These are phyloP conservation scores for Jimgerdemannia flammicorona DNA, from an alignment of 192 early-diverging fungal genomes.

Conservation along the genomic window DNA sequence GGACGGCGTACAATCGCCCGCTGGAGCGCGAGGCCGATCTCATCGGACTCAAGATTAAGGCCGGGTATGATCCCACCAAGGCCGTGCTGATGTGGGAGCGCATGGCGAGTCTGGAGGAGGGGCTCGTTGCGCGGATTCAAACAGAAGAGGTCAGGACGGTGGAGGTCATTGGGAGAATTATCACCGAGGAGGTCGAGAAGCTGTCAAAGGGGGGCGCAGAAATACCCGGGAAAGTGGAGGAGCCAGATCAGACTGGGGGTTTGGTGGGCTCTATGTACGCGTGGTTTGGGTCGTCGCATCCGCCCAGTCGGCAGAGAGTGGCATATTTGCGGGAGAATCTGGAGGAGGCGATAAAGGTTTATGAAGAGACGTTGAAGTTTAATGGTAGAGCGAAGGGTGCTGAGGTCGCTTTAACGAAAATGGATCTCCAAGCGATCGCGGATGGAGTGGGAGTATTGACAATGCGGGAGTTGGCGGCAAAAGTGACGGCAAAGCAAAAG, in stretches of 20 bases:
- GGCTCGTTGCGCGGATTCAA: neutral
- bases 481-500: neutral
- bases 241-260: constrained; percentile 2
- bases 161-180: neutral
- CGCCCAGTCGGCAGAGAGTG: constrained; percentile 27
- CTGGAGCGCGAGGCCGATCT: constrained; percentile 16
- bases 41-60: constrained; percentile 30
- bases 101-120: constrained; percentile 15
- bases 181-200: neutral
- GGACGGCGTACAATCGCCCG: neutral
- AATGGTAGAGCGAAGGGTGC: constrained; percentile 19
- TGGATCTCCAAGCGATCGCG: neutral
- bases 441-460: too few species aligned
- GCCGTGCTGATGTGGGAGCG: constrained; percentile 35
- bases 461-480: neutral
- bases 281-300: constrained; percentile 38
- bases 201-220: neutral
- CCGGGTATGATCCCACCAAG: constrained; percentile 41
- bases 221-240: neutral
- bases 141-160: neutral
- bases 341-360: constrained; percentile 21
- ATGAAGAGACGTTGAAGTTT: constrained; percentile 16
- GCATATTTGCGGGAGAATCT: constrained; percentile 29
- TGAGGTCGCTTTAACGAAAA: neutral
- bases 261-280: constrained; percentile 9